phyloP scores from a whole-genome alignment of 192 early-diverging fungal species.

The Entomortierella chlamydospora region DNA sequence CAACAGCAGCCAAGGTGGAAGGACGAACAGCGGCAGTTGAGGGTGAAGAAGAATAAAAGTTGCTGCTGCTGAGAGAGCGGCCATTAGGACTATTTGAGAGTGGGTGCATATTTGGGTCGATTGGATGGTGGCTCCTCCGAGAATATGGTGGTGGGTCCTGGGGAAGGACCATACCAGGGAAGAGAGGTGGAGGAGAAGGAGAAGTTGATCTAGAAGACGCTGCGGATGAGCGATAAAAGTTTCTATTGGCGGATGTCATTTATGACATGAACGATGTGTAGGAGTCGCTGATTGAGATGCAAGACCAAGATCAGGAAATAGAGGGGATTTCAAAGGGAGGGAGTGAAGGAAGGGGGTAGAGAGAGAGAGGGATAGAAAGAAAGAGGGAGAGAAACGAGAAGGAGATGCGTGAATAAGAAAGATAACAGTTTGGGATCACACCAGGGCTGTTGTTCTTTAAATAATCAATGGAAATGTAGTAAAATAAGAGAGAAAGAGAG shows the following conservation, averaged over 20 bases:
- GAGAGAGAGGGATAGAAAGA: background rate
- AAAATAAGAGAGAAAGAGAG: no score
- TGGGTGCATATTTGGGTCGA: slow-evolving; percentile 11
- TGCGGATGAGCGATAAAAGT: slow-evolving; percentile 53
- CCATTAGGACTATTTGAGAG: slow-evolving; percentile 18
- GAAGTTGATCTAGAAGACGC: slow-evolving; percentile 55
- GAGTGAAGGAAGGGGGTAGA: background rate
- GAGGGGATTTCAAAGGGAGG: background rate
- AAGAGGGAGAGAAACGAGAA: slow-evolving; percentile 1
- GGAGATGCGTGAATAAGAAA: background rate
- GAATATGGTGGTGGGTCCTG: slow-evolving; percentile 55
- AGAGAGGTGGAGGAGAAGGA: slow-evolving; percentile 48
- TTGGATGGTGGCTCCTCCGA: slow-evolving; percentile 35
- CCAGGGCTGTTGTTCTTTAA: background rate
- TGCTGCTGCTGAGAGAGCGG: slow-evolving; percentile 48
- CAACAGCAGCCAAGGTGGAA: slow-evolving; percentile 35
- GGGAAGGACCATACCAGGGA: slow-evolving; percentile 50
- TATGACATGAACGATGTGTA: slow-evolving; percentile 42
- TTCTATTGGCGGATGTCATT: slow-evolving; percentile 50
- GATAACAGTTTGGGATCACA: no score
- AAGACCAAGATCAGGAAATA: background rate
- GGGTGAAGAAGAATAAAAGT: slow-evolving; percentile 40
- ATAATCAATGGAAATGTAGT: no score
- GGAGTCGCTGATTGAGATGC: background rate
- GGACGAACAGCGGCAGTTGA: slow-evolving; percentile 36